Conservation (phyloP, 1,284 basidiomycete species). For the Somion occarium region DNA sequence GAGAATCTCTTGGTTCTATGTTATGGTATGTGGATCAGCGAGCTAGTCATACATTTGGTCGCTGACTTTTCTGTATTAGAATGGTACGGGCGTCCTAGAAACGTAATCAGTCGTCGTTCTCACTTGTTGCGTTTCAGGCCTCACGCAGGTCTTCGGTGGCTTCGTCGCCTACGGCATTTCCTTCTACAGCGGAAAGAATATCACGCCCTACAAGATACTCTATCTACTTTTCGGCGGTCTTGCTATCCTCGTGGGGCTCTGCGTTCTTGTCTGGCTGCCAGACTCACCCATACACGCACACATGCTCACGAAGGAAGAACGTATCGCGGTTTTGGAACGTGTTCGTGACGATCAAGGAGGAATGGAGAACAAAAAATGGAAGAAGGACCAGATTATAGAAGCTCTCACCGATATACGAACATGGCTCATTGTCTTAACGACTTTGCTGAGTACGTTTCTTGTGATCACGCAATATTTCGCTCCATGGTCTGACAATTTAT, state of each 20-base stretch:
- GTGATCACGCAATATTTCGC: neutral
- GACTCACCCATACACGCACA: slow-evolving; percentile 61
- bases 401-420: slow-evolving; percentile 57
- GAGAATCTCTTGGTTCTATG: slow-evolving; percentile 64
- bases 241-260: slow-evolving; percentile 54
- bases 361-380: slow-evolving; percentile 55
- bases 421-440: slow-evolving; percentile 58
- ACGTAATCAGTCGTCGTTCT: neutral
- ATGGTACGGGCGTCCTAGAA: slow-evolving; percentile 13
- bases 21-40: slow-evolving; percentile 42
- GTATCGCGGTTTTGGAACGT: slow-evolving; percentile 59
- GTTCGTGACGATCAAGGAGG: slow-evolving; percentile 67
- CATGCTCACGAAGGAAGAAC: slow-evolving; percentile 54
- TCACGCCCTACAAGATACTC: slow-evolving; percentile 59
- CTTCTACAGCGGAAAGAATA: slow-evolving; percentile 41
- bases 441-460: slow-evolving; percentile 46
- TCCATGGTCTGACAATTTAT: slow-evolving; percentile 12
- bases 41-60: neutral
- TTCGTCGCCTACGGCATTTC: slow-evolving; percentile 65
- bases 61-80: slow-evolving; percentile 12
- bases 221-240: slow-evolving; percentile 58
- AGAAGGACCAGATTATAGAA: slow-evolving; percentile 56
- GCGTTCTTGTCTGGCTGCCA: slow-evolving; percentile 57
- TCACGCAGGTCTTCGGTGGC: slow-evolving; percentile 62
- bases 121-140: slow-evolving; percentile 28